phyloP scores from a whole-genome alignment of 768 basidiomycete genomes.

The Naematelia encephala region DNA sequence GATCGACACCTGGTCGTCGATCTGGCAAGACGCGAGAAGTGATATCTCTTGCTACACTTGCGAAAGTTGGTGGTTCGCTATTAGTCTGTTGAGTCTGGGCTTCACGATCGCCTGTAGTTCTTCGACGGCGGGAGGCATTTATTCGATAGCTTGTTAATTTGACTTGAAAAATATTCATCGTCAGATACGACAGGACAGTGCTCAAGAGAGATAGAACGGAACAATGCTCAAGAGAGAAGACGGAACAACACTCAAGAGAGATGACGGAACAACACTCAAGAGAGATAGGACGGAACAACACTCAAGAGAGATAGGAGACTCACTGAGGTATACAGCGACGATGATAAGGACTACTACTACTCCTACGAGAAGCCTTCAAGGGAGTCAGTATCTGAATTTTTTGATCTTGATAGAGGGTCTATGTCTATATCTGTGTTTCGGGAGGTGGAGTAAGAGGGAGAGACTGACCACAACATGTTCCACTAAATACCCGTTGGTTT shows the following conservation, averaged over 20 bases:
- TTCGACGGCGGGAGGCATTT: background rate
- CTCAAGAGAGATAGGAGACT: background rate
- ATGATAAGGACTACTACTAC: conserved; percentile 11
- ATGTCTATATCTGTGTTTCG: too few species aligned
- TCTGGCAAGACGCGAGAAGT: conserved; percentile 8
- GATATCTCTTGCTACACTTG: conserved; percentile 10
- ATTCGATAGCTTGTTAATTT: background rate
- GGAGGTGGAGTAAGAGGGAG: too few species aligned
- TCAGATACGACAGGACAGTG: background rate
- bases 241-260: background rate
- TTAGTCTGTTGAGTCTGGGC: too few species aligned
- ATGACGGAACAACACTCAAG: background rate
- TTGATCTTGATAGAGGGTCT: too few species aligned
- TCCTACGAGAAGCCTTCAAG: background rate
- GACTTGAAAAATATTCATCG: background rate
- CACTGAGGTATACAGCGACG: conserved; percentile 7
- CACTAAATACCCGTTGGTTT: too few species aligned
- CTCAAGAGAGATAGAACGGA: background rate
- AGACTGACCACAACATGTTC: too few species aligned
- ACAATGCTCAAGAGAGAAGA: background rate
- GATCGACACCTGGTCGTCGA: background rate
- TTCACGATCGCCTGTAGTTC: conserved; percentile 8
- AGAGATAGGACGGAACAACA: background rate
- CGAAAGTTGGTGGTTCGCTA: conserved; percentile 1
- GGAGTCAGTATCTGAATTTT: too few species aligned